These are phyloP conservation scores for Truncatella angustata DNA, from an alignment of 2,329 filamentous ascomycete species.

Conservation along the genomic window DNA sequence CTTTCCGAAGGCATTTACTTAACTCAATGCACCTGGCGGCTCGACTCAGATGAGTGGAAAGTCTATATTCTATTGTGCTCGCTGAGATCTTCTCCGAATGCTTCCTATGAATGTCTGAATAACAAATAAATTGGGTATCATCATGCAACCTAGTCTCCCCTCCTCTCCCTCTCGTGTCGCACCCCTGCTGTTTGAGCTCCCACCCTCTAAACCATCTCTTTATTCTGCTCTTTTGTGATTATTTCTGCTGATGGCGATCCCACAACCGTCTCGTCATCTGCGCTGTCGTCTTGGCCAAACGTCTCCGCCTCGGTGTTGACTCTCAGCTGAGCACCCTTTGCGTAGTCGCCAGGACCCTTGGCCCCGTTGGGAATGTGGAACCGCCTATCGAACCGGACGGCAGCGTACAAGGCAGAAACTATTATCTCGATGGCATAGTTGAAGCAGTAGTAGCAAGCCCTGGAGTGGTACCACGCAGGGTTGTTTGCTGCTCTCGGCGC, in stretches of 20 bases:
- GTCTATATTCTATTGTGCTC: too few species aligned
- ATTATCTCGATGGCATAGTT: conserved; percentile 56
- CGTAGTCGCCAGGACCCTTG: conserved; percentile 24
- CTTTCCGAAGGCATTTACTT: too few species aligned
- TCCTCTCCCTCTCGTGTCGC: too few species aligned
- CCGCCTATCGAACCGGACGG: conserved; percentile 25
- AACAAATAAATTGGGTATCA: too few species aligned
- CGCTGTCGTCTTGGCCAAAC: not conserved
- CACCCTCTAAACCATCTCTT: not conserved
- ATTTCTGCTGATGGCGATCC: not conserved
- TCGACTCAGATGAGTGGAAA: too few species aligned
- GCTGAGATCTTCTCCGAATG: too few species aligned
- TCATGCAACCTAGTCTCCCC: too few species aligned
- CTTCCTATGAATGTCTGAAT: too few species aligned
- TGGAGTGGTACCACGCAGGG: conserved; percentile 56
- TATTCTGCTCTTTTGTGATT: not conserved
- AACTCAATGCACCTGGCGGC: too few species aligned
- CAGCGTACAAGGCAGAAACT: conserved; percentile 24
- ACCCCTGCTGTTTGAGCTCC: not conserved
- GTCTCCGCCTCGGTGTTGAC: conserved; percentile 10
- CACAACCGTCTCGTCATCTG: not conserved
- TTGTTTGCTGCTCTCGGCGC: conserved; percentile 37
- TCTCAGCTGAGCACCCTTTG: not conserved
- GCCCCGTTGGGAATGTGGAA: conserved; percentile 30
- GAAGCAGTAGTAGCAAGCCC: conserved; percentile 63